Evolutionary conservation across 1,284 basidiomycete genomes (phyloP).

Genomic region (Malassezia yamatoensis): DNA sequence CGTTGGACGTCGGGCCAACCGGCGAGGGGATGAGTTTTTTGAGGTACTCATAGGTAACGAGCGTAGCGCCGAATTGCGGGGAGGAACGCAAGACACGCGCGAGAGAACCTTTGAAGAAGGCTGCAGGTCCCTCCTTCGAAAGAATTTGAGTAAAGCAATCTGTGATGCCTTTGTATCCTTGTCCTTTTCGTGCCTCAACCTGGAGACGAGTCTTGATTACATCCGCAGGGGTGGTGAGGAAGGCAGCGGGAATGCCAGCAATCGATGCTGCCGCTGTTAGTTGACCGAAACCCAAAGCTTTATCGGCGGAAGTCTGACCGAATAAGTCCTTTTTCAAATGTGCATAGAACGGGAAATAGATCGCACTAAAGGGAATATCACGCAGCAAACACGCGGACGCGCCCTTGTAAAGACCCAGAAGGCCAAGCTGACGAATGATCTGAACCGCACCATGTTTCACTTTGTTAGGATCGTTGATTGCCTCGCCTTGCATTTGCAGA

Average conservation of each 20-base stretch:
- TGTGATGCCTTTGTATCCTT: conserved; percentile 82
- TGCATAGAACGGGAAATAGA: conserved; percentile 54
- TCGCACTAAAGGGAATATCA: conserved; percentile 73
- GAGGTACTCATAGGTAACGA: conserved; percentile 75
- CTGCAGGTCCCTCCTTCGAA: conserved; percentile 69
- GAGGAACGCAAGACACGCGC: conserved; percentile 74
- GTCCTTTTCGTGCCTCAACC: conserved; percentile 83
- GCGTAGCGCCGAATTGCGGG: conserved; percentile 71
- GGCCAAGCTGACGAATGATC: conserved; percentile 81
- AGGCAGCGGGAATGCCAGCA: conserved; percentile 78
- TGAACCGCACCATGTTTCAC: conserved; percentile 74
- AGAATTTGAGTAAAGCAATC: conserved; percentile 84
- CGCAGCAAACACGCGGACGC: conserved; percentile 71
- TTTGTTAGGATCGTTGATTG: conserved; percentile 69
- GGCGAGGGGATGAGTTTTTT: conserved; percentile 31
- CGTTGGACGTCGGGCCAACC: conserved; percentile 1
- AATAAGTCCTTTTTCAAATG: conserved; percentile 77
- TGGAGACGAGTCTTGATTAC: conserved; percentile 98
- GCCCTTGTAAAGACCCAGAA: conserved; percentile 85
- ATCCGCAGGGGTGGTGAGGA: conserved; percentile 56
- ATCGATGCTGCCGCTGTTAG: conserved; percentile 70
- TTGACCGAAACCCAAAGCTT: conserved; percentile 81
- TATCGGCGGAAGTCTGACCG: conserved; percentile 87
- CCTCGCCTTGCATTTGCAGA: conserved; percentile 89
- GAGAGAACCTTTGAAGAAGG: conserved; percentile 89